Evolutionary conservation across 192 early-diverging fungal species (phyloP).

Genomic region (Thamnidium elegans): DNA sequence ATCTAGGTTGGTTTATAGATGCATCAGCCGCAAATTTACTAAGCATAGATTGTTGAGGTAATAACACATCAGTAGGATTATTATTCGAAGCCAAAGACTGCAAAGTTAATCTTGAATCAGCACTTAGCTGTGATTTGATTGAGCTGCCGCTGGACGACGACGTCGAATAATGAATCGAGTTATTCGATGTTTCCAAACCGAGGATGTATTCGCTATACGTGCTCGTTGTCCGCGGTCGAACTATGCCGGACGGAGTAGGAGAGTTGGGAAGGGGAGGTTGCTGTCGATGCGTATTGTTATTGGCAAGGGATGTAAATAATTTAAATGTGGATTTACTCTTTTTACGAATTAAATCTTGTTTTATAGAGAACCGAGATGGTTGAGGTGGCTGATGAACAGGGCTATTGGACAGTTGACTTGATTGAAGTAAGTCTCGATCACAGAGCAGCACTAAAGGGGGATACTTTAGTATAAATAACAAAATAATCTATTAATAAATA

Average conservation of each 20-base stretch:
- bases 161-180: not conserved
- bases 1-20: not conserved
- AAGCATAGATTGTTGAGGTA: not conserved
- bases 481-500: not conserved
- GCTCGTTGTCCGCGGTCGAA: constrained; percentile 9
- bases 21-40: not conserved
- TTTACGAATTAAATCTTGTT: constrained; percentile 8
- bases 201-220: not conserved
- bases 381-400: not conserved
- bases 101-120: constrained; percentile 2
- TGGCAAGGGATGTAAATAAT: constrained; percentile 1
- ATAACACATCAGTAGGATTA: not conserved
- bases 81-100: constrained; percentile 7
- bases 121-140: constrained; percentile 2
- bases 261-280: not conserved
- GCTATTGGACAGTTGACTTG: not conserved
- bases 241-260: not conserved
- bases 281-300: not conserved
- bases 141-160: constrained; percentile 9
- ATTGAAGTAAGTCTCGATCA: constrained; percentile 9
- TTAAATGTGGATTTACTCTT: constrained; percentile 9
- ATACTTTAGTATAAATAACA: too few species aligned
- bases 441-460: constrained; percentile 1
- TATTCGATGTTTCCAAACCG: not conserved
- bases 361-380: not conserved